Conservation (phyloP, 1,284 basidiomycete species). For the Flammula alnicola region DNA sequence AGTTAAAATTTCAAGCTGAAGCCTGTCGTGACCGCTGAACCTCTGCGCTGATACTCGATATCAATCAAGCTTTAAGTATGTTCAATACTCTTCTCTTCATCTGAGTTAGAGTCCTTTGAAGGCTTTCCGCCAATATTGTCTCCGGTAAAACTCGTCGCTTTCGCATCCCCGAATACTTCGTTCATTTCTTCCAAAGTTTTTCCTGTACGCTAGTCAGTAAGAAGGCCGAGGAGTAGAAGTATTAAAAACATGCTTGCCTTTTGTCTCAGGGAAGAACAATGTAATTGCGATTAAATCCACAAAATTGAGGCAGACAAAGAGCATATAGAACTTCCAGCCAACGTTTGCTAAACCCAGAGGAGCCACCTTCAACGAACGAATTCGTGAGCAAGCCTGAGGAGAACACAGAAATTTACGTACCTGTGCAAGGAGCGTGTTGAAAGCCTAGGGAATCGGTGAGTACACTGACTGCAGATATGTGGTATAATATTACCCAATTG, state of each 20-base stretch:
- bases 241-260: conserved; percentile 38
- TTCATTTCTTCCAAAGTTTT: conserved; percentile 60
- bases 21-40: too few species aligned
- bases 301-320: conserved; percentile 57
- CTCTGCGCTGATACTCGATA: too few species aligned
- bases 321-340: conserved; percentile 57
- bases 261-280: conserved; percentile 69
- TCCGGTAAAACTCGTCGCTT: neutral
- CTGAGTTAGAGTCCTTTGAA: conserved; percentile 14
- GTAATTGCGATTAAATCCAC: conserved; percentile 51
- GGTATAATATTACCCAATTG: conserved; percentile 65
- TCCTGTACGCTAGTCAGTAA: conserved; percentile 34
- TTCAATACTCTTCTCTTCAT: conserved; percentile 17
- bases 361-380: too few species aligned
- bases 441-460: conserved; percentile 38
- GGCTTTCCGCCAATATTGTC: conserved; percentile 3
- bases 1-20: too few species aligned
- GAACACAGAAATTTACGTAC: conserved; percentile 32
- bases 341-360: conserved; percentile 56
- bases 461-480: too few species aligned
- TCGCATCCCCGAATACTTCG: conserved; percentile 52
- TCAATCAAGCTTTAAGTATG: too few species aligned
- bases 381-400: too few species aligned
- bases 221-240: neutral
- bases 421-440: conserved; percentile 63